Conservation (phyloP, 1,284 basidiomycete genomes). For the Heterobasidion parviporum region DNA sequence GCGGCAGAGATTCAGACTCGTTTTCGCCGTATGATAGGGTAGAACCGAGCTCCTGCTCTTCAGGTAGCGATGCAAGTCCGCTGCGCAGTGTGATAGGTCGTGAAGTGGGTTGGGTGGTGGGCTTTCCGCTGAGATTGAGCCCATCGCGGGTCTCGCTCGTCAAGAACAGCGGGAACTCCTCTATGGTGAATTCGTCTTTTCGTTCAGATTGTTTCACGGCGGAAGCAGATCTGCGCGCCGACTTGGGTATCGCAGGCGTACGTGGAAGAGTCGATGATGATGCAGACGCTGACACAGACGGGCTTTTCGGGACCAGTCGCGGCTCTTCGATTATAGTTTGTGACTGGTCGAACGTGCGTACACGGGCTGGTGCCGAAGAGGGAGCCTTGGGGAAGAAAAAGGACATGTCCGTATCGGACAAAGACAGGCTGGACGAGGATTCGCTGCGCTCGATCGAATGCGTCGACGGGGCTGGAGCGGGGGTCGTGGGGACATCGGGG, state of each 20-base stretch:
- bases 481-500: slow-evolving; percentile 21
- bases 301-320: too few relatives aligned
- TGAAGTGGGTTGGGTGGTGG: slow-evolving; percentile 16
- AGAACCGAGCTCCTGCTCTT: slow-evolving; percentile 32
- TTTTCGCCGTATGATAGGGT: background rate
- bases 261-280: background rate
- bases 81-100: slow-evolving; percentile 6
- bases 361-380: slow-evolving; percentile 5
- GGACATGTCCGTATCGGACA: slow-evolving; percentile 2
- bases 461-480: slow-evolving; percentile 5
- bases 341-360: background rate
- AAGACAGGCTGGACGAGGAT: background rate
- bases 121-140: slow-evolving; percentile 17
- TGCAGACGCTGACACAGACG: too few relatives aligned
- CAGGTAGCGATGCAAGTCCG: slow-evolving; percentile 39
- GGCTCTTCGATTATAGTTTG: background rate
- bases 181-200: slow-evolving; percentile 6
- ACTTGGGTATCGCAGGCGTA: background rate
- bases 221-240: background rate
- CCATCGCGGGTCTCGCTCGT: slow-evolving; percentile 42
- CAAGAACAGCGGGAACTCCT: slow-evolving; percentile 35
- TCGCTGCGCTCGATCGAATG: background rate
- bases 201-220: background rate
- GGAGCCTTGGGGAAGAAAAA: background rate
- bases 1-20: slow-evolving; percentile 3